Conservation (phyloP, 495 filamentous ascomycete genomes). For the Aspergillus sclerotioniger region DNA sequence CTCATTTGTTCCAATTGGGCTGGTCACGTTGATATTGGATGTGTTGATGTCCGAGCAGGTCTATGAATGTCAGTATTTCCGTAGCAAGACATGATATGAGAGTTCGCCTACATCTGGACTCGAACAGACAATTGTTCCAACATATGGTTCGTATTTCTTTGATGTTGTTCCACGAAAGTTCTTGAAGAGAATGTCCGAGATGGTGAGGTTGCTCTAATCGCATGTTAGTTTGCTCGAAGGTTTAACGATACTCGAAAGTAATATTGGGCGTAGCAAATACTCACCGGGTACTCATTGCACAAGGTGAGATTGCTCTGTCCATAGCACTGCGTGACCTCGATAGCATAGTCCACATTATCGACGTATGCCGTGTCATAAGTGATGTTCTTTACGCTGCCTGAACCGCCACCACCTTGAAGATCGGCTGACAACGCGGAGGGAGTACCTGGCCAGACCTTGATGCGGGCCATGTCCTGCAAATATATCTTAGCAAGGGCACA, state of each 20-base stretch:
- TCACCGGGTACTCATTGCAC: conserved; percentile 55
- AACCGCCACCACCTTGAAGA: conserved; percentile 60
- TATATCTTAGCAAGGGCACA: background rate
- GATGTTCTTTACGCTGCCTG: conserved; percentile 53
- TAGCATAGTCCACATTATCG: conserved; percentile 61
- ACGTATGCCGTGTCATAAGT: conserved; percentile 56
- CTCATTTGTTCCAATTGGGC: conserved; percentile 46
- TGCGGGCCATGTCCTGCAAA: conserved; percentile 60
- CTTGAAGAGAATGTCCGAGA: conserved; percentile 53
- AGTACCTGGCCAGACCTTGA: conserved; percentile 67
- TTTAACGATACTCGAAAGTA: background rate
- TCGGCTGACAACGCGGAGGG: conserved; percentile 50
- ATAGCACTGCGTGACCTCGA: conserved; percentile 66
- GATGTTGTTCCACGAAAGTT: conserved; percentile 57
- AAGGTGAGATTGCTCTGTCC: conserved; percentile 61
- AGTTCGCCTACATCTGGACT: conserved; percentile 41
- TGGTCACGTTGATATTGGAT: conserved; percentile 48
- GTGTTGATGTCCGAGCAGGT: conserved; percentile 56
- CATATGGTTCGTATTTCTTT: conserved; percentile 46
- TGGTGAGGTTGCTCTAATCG: conserved; percentile 51
- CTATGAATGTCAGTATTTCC: conserved; percentile 19
- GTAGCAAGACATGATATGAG: background rate
- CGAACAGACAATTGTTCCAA: conserved; percentile 57
- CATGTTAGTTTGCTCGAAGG: background rate
- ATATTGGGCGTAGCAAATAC: conserved; percentile 3